phyloP scores from a whole-genome alignment of 225 moss, liverwort and hornwort species.

The Physcomitrium patens region DNA sequence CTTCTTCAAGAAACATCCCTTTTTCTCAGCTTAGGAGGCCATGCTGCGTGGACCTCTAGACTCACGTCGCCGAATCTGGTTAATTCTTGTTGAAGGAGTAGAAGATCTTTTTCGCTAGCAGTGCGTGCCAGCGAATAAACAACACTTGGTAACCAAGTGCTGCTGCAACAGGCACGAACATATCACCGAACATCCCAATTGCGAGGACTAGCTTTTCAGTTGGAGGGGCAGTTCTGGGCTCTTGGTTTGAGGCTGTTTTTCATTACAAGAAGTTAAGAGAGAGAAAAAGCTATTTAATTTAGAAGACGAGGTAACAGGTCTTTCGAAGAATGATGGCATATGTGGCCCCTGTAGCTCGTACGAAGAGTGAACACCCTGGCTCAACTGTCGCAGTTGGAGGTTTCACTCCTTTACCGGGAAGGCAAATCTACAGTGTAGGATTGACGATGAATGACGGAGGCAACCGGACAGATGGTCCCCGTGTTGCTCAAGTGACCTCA shows the following conservation, averaged over 20 bases:
- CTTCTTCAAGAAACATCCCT: background rate
- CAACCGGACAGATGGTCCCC: conserved; percentile 19
- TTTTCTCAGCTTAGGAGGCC: conserved; percentile 48
- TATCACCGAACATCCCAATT: background rate
- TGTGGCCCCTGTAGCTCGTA: conserved; percentile 30
- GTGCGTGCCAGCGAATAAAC: background rate
- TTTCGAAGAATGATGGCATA: conserved; percentile 52
- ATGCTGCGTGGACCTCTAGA: conserved; percentile 64
- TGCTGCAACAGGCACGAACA: conserved; percentile 23
- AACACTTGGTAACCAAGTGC: conserved; percentile 29
- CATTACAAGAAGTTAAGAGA: background rate
- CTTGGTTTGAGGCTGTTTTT: conserved; percentile 18
- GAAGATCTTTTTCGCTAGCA: conserved; percentile 68
- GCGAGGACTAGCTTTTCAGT: background rate
- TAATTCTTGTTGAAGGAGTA: conserved; percentile 60
- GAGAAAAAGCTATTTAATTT: background rate
- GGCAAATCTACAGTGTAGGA: conserved; percentile 35
- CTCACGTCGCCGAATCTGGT: conserved; percentile 62
- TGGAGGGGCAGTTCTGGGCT: conserved; percentile 27
- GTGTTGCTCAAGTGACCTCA: conserved; percentile 8
- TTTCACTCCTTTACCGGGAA: conserved; percentile 28
- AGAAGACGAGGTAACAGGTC: background rate
- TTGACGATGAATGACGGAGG: conserved; percentile 20
- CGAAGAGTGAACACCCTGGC: conserved; percentile 39
- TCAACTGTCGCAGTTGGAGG: conserved; percentile 26